phyloP scores from a whole-genome alignment of 2,329 filamentous ascomycete species.

The Verticillium zaregamsianum region DNA sequence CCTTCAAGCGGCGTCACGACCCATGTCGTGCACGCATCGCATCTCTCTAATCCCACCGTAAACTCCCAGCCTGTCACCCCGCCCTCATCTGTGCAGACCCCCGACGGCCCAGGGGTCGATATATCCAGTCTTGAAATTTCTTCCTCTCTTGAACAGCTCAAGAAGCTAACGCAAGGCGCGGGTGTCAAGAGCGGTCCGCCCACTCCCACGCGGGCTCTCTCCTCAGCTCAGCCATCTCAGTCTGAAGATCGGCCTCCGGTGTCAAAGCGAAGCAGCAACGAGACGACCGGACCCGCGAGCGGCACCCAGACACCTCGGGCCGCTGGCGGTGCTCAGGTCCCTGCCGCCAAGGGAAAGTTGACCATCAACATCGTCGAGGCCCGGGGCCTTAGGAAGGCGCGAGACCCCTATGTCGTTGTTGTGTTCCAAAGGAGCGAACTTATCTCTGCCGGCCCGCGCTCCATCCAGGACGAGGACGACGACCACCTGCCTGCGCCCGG shows the following conservation, averaged over 20 bases:
- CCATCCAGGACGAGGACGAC: constrained; percentile 58
- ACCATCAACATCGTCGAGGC: constrained; percentile 86
- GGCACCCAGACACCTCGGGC: constrained; percentile 49
- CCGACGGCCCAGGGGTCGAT: constrained; percentile 29
- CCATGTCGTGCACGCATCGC: constrained; percentile 58
- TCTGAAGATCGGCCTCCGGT: constrained; percentile 34
- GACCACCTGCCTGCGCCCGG: constrained; percentile 39
- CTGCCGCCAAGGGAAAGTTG: constrained; percentile 78
- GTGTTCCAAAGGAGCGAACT: constrained; percentile 97
- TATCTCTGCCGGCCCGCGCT: constrained; percentile 80
- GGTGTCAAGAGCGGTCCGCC: constrained; percentile 86
- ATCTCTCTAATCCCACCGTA: constrained; percentile 64
- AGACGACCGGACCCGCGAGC: constrained; percentile 37
- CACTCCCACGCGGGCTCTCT: constrained; percentile 84
- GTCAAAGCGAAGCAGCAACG: constrained; percentile 30
- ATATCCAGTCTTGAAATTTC: constrained; percentile 44
- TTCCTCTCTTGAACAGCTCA: constrained; percentile 64
- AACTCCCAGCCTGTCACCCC: constrained; percentile 47
- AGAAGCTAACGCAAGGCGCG: constrained; percentile 84
- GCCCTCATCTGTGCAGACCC: constrained; percentile 44
- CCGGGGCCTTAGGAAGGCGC: constrained; percentile 73
- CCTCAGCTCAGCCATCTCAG: constrained; percentile 52
- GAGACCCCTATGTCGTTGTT: constrained; percentile 91
- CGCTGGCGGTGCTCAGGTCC: constrained; percentile 56
- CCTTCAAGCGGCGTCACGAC: constrained; percentile 62